Evolutionary conservation across 2,329 filamentous ascomycete genomes (phyloP).

Genomic region (Sporothrix pseudoabietina): DNA sequence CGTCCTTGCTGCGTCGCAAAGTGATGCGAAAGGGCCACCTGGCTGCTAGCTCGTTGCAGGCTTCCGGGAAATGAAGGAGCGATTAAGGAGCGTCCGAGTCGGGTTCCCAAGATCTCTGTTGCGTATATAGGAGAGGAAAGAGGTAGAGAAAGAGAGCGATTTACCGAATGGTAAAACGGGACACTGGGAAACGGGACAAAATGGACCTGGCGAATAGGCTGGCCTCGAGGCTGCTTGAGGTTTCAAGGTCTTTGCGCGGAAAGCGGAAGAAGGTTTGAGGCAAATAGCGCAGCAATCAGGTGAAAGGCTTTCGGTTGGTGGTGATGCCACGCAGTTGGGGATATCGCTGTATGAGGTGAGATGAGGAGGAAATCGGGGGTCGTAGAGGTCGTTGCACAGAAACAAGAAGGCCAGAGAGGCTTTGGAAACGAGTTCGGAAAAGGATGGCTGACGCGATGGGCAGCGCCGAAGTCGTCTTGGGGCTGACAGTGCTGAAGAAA

Average conservation of each 20-base stretch:
- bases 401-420: not conserved
- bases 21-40: not conserved
- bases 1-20: not conserved
- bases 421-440: slow-evolving; percentile 3
- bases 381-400: not conserved
- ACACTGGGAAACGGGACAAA: not conserved
- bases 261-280: not conserved
- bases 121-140: not conserved
- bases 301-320: not conserved
- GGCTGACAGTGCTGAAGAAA: slow-evolving; percentile 12
- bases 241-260: slow-evolving; percentile 1
- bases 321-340: not conserved
- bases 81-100: not conserved
- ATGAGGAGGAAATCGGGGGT: not conserved
- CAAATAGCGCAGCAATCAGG: not conserved
- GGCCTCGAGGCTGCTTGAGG: not conserved
- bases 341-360: not conserved
- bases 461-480: slow-evolving; percentile 1
- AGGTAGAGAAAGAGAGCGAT: not conserved
- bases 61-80: slow-evolving; percentile 10
- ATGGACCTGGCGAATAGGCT: slow-evolving; percentile 19
- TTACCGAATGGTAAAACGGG: slow-evolving; percentile 11
- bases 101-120: not conserved
- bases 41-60: not conserved
- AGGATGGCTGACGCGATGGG: slow-evolving; percentile 7